Conservation (phyloP, 148 eudicot species). For the Rhododendron ferrugineum region DNA sequence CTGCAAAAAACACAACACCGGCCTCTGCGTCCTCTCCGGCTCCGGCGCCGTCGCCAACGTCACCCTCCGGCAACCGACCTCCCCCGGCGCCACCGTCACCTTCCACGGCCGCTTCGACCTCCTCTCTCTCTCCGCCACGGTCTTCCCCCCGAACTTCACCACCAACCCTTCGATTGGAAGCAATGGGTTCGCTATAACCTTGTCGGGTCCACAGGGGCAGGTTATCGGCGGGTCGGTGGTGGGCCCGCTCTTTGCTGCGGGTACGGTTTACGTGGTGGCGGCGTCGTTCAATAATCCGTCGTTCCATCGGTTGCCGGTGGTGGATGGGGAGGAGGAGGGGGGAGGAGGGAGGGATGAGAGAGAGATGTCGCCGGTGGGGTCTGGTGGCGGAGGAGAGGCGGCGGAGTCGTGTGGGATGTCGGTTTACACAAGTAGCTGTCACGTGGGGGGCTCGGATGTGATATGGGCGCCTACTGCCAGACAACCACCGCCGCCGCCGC, state of each 20-base stretch:
- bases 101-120: conserved; percentile 51
- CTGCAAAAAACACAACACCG: conserved; percentile 35
- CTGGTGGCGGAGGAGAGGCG: conserved; percentile 29
- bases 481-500: conserved; percentile 30
- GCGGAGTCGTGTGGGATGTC: conserved; percentile 8
- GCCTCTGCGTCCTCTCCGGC: conserved; percentile 38
- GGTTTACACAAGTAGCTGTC: not conserved
- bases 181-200: conserved; percentile 35
- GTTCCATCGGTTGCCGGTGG: conserved; percentile 40
- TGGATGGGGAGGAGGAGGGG: conserved; percentile 16
- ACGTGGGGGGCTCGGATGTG: conserved; percentile 22
- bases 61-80: conserved; percentile 31
- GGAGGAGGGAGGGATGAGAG: conserved; percentile 1
- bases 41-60: conserved; percentile 46
- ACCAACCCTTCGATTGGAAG: not conserved
- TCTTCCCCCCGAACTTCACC: not conserved
- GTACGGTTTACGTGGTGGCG: conserved; percentile 55
- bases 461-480: conserved; percentile 45
- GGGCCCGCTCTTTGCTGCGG: conserved; percentile 39
- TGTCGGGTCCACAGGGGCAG: conserved; percentile 83
- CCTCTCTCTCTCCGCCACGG: conserved; percentile 29
- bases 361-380: conserved; percentile 19
- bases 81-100: conserved; percentile 37
- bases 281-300: conserved; percentile 52
- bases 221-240: conserved; percentile 67